Evolutionary conservation across 345 rosid genomes (phyloP).

Genomic region (Boechera divaricarpa): DNA sequence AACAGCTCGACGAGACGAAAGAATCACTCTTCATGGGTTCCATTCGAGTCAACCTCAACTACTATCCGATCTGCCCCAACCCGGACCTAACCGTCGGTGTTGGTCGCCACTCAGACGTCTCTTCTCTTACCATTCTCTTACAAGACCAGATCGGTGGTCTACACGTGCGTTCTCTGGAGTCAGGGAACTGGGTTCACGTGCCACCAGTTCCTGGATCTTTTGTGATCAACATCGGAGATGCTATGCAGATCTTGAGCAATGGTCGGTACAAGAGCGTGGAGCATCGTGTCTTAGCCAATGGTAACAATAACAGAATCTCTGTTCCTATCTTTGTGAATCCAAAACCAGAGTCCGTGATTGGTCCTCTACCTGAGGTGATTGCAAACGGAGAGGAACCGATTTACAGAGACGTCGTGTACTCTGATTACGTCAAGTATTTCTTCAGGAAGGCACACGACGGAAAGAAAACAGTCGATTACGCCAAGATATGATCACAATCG

Average conservation of each 20-base stretch:
- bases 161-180: constrained; percentile 45
- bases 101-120: constrained; percentile 52
- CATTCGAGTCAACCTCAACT: constrained; percentile 48
- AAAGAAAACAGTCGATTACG: constrained; percentile 49
- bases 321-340: constrained; percentile 51
- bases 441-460: constrained; percentile 51
- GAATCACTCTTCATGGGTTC: constrained; percentile 51
- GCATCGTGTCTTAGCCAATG: constrained; percentile 49
- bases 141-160: constrained; percentile 57
- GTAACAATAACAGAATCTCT: constrained; percentile 46
- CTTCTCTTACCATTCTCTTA: constrained; percentile 49
- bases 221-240: constrained; percentile 51
- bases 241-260: constrained; percentile 50
- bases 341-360: constrained; percentile 43
- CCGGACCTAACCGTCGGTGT: constrained; percentile 56
- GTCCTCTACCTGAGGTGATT: constrained; percentile 43
- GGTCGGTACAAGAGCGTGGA: constrained; percentile 49
- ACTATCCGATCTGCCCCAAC: constrained; percentile 53
- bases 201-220: constrained; percentile 46
- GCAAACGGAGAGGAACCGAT: constrained; percentile 45
- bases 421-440: constrained; percentile 48
- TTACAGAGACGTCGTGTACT: constrained; percentile 43
- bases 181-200: constrained; percentile 50
- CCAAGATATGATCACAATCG: constrained; percentile 36
- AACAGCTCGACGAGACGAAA: constrained; percentile 47